phyloP scores from a whole-genome alignment of 208 protist species.

The Acanthamoeba sp. region DNA sequence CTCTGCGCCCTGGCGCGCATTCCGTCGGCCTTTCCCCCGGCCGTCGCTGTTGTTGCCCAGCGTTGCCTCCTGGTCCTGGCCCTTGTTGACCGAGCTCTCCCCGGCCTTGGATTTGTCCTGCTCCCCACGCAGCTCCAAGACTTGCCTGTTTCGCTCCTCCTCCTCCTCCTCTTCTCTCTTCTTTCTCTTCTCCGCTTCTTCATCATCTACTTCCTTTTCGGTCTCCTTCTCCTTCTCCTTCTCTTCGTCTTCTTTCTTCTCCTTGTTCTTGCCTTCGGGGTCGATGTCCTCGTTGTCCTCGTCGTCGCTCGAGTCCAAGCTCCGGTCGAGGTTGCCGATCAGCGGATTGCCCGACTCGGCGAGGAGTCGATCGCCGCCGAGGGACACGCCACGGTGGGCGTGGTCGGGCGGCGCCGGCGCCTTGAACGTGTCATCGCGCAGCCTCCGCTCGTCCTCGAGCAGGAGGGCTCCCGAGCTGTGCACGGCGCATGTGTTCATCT shows the following conservation, averaged over 20 bases:
- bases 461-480: constrained; percentile 70
- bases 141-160: constrained; percentile 39
- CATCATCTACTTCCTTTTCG: neutral
- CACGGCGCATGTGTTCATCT: constrained; percentile 76
- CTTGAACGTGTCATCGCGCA: constrained; percentile 62
- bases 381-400: neutral
- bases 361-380: constrained; percentile 13
- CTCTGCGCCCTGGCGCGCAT: neutral
- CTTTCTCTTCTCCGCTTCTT: neutral
- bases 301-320: constrained; percentile 72
- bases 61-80: neutral
- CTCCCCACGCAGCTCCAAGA: neutral
- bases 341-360: neutral
- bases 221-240: neutral
- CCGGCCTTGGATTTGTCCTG: constrained; percentile 17
- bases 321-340: neutral
- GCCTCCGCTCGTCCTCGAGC: constrained; percentile 62
- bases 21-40: neutral
- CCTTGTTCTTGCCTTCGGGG: constrained; percentile 1
- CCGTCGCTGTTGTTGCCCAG: neutral
- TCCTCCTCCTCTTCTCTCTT: constrained; percentile 2
- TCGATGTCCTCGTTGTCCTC: constrained; percentile 74
- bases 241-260: neutral
- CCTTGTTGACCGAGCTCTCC: neutral
- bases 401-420: neutral